Percentiles rank a stretch among this genome's conserved stretches.
Evolutionary conservation across 1,284 basidiomycete species (phyloP).

Genomic region (Sanguinoderma infundibulare): DNA sequence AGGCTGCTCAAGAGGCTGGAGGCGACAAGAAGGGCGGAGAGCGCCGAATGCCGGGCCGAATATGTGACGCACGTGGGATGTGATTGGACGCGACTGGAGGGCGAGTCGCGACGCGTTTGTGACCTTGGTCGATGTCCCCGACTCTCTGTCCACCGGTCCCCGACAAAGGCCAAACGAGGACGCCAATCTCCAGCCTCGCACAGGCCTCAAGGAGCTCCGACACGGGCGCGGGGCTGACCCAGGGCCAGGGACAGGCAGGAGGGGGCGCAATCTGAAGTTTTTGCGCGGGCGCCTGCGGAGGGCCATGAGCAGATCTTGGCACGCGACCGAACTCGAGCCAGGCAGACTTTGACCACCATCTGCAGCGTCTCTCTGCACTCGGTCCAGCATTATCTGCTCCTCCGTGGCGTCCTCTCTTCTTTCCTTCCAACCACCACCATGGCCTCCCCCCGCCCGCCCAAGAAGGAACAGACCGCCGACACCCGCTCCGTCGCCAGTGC

Average conservation of each 20-base stretch:
- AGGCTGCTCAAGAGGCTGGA: no score
- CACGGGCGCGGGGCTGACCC: neutral
- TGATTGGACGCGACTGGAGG: slow-evolving; percentile 15
- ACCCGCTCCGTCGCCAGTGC: slow-evolving; percentile 20
- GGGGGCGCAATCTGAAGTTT: neutral
- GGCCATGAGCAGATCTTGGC: slow-evolving; percentile 9
- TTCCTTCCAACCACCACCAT: slow-evolving; percentile 22
- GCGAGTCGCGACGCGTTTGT: neutral
- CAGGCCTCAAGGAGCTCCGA: neutral
- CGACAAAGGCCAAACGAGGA: no score
- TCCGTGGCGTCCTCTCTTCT: slow-evolving; percentile 10
- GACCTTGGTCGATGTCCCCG: neutral
- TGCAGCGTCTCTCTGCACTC: neutral
- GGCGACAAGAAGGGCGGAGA: no score
- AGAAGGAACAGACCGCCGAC: slow-evolving; percentile 21
- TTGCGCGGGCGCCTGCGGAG: neutral
- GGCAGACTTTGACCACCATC: slow-evolving; percentile 1
- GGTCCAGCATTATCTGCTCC: slow-evolving; percentile 21
- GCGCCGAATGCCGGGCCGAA: no score
- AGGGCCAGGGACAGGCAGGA: neutral
- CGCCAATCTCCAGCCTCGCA: no score
- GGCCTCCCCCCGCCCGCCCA: slow-evolving; percentile 14
- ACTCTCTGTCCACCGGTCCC: no score
- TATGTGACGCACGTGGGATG: slow-evolving; percentile 18
- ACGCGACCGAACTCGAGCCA: slow-evolving; percentile 17